Evolutionary conservation across 2,329 filamentous ascomycete species (phyloP).

Genomic region (Albophoma yamanashiensis): DNA sequence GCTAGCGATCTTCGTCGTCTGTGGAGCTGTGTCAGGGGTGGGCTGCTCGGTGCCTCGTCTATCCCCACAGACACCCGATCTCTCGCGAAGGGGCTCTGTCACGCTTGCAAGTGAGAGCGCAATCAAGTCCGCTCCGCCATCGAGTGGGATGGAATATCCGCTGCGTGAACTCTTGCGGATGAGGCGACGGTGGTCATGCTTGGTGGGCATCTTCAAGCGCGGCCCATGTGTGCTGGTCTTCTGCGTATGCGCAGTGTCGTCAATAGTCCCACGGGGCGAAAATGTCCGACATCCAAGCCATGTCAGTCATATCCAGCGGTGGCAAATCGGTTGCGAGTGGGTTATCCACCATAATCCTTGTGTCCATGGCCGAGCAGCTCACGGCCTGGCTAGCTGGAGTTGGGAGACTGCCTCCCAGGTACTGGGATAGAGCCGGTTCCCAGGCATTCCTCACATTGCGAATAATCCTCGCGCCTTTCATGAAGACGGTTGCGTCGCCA

Average conservation of each 20-base stretch:
- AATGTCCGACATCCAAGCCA: constrained; percentile 26
- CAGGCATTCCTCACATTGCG: constrained; percentile 20
- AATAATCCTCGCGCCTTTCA: constrained; percentile 23
- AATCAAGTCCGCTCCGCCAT: neutral
- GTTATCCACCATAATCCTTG: constrained; percentile 8
- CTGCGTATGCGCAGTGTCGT: neutral
- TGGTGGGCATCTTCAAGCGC: neutral
- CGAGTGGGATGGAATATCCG: neutral
- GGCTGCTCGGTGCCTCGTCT: no score
- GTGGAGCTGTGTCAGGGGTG: no score
- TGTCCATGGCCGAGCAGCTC: constrained; percentile 1
- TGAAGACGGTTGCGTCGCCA: constrained; percentile 19
- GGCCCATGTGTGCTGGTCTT: neutral
- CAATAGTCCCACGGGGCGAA: constrained; percentile 26
- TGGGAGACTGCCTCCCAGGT: constrained; percentile 14
- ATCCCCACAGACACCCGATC: no score
- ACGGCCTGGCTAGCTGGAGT: constrained; percentile 15
- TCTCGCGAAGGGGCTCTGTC: neutral
- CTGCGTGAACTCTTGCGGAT: neutral
- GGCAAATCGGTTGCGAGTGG: constrained; percentile 9
- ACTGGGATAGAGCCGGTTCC: constrained; percentile 22
- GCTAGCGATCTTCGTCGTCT: no score
- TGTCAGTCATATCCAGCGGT: constrained; percentile 20
- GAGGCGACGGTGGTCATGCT: neutral
- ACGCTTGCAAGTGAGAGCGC: neutral